Base-by-base conservation (phyloP, 1,139 yeast genomes). In the Kodamaea anthophila region DNA sequence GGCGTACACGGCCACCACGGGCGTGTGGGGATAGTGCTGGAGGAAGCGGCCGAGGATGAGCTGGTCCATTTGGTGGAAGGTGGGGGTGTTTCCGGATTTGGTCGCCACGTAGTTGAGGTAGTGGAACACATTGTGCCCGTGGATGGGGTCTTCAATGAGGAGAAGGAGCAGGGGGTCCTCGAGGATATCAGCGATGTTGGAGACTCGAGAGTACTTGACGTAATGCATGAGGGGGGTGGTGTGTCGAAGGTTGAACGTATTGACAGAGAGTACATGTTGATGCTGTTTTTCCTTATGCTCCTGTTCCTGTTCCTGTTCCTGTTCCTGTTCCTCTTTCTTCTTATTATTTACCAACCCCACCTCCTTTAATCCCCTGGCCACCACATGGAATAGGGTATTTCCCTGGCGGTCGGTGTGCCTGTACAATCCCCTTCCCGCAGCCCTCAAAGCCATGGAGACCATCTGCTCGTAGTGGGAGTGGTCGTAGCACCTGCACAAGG, bases 401-500 rank as follows among this genome's bases (percentile, higher is more conserved):
- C 93, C 93, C 34, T 73, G 67, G 15, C 58, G 59, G 48, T 88
- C 97, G 12, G 74, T 58, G 48, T 91, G 97, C 14, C 73, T 75
- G 26, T n/a, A n/a, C n/a, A n/a, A n/a, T n/a, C n/a, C n/a, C n/a
- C n/a, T n/a, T n/a, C n/a, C n/a, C n/a, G n/a, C n/a, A n/a, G n/a
- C n/a, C n/a, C n/a, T n/a, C n/a, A n/a, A n/a, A n/a, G n/a, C n/a
- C n/a, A n/a, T n/a, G n/a, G n/a, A n/a, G n/a, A n/a, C n/a, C n/a
- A n/a, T n/a, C n/a, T n/a, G n/a, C 2, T 60, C 51, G 48, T 88
- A 88, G 15, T 74, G 54, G 0, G 72, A 58, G 42, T 84, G 91
- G 48, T 88, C 96, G 53, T 88, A 88, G 39, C 91, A 77, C 29
- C 96, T 61, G 42, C 86, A 76, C 4, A 85, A 53, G 5, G 85